Evolutionary conservation across 345 rosid genomes (phyloP).

Genomic region (Boechera divaricarpa): DNA sequence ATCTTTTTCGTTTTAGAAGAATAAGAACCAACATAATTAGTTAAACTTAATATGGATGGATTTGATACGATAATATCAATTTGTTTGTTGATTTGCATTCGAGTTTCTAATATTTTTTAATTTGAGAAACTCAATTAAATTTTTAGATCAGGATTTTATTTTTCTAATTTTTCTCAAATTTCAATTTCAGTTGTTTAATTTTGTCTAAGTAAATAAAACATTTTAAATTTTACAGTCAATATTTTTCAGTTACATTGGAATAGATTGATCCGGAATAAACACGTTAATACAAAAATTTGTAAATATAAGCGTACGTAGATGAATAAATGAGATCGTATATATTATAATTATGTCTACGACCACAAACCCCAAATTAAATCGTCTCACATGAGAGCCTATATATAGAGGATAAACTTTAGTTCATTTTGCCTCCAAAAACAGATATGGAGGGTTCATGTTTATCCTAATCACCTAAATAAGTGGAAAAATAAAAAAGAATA

Average conservation of each 20-base stretch:
- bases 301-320: neutral
- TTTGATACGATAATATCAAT: neutral
- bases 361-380: constrained; percentile 33
- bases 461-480: constrained; percentile 9
- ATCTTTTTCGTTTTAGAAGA: neutral
- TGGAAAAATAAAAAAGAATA: neutral
- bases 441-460: constrained; percentile 26
- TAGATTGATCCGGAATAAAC: constrained; percentile 11
- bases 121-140: neutral
- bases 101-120: neutral
- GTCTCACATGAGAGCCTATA: constrained; percentile 27
- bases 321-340: neutral
- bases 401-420: constrained; percentile 6
- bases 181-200: neutral
- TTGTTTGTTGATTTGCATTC: neutral
- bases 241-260: neutral
- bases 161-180: neutral
- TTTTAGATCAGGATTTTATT: neutral
- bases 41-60: neutral
- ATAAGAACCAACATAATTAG: neutral
- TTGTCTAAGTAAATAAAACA: neutral
- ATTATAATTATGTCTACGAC: constrained; percentile 13
- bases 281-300: neutral
- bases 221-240: neutral
- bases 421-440: constrained; percentile 18